Percentiles rank a stretch among this genome's conserved stretches.
Evolutionary conservation across 768 basidiomycete species (phyloP).

Genomic region (Leccinum longicurvipes): DNA sequence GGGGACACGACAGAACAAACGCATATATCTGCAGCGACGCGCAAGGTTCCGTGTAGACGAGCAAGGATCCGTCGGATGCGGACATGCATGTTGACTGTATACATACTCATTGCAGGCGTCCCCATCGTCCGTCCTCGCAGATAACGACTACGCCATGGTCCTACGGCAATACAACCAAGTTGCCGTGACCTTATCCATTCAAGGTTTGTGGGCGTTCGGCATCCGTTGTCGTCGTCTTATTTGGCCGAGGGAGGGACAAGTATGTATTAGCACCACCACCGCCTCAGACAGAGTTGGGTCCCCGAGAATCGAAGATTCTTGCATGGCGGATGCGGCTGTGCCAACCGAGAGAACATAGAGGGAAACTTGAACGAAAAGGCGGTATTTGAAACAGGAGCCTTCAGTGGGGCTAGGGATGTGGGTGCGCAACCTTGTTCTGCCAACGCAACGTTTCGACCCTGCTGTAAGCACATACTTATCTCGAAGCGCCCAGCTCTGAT

Average conservation of each 20-base stretch:
- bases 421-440: background rate
- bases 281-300: slow-evolving; percentile 2
- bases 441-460: background rate
- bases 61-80: no score
- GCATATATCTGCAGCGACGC: background rate
- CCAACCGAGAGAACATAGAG: background rate
- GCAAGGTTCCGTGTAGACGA: background rate
- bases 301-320: background rate
- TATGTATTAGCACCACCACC: background rate
- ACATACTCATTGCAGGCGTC: background rate
- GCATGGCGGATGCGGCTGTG: background rate
- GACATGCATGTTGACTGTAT: no score
- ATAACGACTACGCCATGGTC: background rate
- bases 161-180: background rate
- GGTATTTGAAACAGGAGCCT: background rate
- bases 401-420: no score
- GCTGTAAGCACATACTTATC: background rate
- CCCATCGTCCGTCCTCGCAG: background rate
- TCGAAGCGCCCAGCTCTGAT: background rate
- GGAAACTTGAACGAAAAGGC: background rate
- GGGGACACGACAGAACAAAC: no score
- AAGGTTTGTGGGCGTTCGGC: background rate
- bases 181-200: slow-evolving; percentile 2
- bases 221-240: background rate
- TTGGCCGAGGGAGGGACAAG: slow-evolving; percentile 5